phyloP scores from a whole-genome alignment of 2,329 filamentous ascomycete genomes.

The Beauveria bassiana region DNA sequence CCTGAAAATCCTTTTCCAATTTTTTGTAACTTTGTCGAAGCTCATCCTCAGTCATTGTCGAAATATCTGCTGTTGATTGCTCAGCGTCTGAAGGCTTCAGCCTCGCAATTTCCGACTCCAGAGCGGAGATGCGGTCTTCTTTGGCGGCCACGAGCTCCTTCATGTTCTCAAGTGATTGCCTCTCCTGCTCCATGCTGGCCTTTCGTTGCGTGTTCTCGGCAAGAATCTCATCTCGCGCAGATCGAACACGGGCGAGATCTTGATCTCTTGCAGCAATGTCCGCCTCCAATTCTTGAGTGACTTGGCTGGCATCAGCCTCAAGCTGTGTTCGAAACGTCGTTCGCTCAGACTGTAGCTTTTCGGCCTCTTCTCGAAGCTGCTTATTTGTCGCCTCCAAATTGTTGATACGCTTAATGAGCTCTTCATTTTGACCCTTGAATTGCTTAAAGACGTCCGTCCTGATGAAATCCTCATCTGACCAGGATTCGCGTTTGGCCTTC shows the following conservation, averaged over 20 bases:
- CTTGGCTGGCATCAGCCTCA: constrained; percentile 68
- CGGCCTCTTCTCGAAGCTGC: constrained; percentile 74
- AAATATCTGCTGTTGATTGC: constrained; percentile 37
- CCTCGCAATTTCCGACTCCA: constrained; percentile 78
- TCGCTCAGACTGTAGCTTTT: constrained; percentile 77
- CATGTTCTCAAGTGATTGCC: constrained; percentile 60
- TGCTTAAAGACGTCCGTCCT: constrained; percentile 91
- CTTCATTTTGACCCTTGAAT: constrained; percentile 82
- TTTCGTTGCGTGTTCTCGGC: constrained; percentile 77
- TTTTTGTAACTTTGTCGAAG: constrained; percentile 66
- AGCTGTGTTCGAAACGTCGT: constrained; percentile 74
- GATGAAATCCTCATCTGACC: constrained; percentile 89
- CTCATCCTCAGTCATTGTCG: constrained; percentile 59
- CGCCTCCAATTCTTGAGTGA: constrained; percentile 70
- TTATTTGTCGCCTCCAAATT: constrained; percentile 83
- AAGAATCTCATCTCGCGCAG: constrained; percentile 74
- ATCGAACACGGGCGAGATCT: constrained; percentile 78
- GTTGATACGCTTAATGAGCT: constrained; percentile 86
- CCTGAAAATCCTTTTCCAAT: constrained; percentile 70
- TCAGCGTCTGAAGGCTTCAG: constrained; percentile 45
- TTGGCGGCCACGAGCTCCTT: constrained; percentile 74
- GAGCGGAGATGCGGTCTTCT: constrained; percentile 68
- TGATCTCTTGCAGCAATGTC: constrained; percentile 74
- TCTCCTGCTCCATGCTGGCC: constrained; percentile 68
- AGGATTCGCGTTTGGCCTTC: constrained; percentile 57